These are phyloP conservation scores for Stachybotrys elegans DNA, from an alignment of 2,329 filamentous ascomycete genomes.

Conservation along the genomic window DNA sequence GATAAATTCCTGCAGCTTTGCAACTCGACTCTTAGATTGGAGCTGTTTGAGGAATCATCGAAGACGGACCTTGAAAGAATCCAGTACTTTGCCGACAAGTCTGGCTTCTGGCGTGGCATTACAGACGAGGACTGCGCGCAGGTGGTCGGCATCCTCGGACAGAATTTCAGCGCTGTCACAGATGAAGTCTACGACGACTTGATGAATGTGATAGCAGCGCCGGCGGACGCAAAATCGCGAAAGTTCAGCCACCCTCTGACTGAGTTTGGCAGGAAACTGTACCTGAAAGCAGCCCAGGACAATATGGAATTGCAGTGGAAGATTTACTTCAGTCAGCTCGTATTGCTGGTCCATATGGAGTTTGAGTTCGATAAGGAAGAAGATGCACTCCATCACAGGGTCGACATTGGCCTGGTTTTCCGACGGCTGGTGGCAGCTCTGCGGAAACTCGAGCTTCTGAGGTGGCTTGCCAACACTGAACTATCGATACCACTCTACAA, in stretches of 20 bases:
- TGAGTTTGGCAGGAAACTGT: constrained; percentile 68
- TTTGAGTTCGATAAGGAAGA: constrained; percentile 72
- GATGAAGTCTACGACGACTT: constrained; percentile 50
- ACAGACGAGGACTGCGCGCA: constrained; percentile 74
- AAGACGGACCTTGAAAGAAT: constrained; percentile 69
- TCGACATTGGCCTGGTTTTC: constrained; percentile 67
- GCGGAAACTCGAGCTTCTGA: constrained; percentile 66
- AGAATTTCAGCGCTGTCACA: constrained; percentile 55
- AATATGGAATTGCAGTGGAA: constrained; percentile 67
- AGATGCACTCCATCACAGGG: constrained; percentile 52
- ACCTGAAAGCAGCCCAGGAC: constrained; percentile 76
- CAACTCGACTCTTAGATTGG: constrained; percentile 60
- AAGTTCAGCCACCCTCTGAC: constrained; percentile 54
- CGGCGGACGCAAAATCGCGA: constrained; percentile 39
- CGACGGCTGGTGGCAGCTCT: constrained; percentile 65
- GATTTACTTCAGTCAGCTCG: constrained; percentile 74
- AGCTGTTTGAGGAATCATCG: constrained; percentile 70
- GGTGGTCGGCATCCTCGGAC: constrained; percentile 64
- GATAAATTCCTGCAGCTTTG: constrained; percentile 65
- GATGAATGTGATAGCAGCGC: constrained; percentile 37
- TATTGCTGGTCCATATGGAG: constrained; percentile 82
- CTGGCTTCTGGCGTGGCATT: constrained; percentile 72
- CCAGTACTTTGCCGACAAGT: constrained; percentile 71
- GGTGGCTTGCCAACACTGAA: constrained; percentile 60
- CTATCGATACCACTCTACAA: constrained; percentile 44